phyloP scores from a whole-genome alignment of 2,329 filamentous ascomycete genomes.

The Epichloe aotearoae region DNA sequence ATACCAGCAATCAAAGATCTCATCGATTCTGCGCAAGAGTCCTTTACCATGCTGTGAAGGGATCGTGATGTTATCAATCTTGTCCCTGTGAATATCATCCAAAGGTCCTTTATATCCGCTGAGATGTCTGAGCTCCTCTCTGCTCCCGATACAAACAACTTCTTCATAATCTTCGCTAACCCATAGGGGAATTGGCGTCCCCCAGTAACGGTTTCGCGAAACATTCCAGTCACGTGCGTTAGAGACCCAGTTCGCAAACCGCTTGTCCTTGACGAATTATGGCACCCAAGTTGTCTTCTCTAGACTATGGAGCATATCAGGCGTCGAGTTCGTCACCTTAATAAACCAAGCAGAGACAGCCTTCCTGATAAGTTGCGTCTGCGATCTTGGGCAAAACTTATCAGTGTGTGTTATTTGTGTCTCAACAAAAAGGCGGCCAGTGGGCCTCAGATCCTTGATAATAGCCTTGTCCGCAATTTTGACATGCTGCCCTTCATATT shows the following conservation, averaged over 20 bases:
- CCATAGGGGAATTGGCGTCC: slow-evolving; percentile 15
- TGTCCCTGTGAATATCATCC: slow-evolving; percentile 13
- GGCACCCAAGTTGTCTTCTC: slow-evolving; percentile 15
- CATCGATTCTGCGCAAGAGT: slow-evolving; percentile 10
- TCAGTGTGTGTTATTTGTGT: slow-evolving; percentile 13
- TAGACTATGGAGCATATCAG: slow-evolving; percentile 12
- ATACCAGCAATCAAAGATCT: slow-evolving; percentile 17
- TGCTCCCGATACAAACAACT: slow-evolving; percentile 13
- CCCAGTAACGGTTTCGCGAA: slow-evolving; percentile 14
- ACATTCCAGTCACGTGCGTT: slow-evolving; percentile 14
- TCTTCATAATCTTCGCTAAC: slow-evolving; percentile 16
- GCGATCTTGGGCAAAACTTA: slow-evolving; percentile 16
- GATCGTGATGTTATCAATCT: slow-evolving; percentile 15
- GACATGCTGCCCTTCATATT: slow-evolving; percentile 15
- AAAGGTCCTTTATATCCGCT: slow-evolving; percentile 13
- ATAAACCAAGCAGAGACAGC: slow-evolving; percentile 18
- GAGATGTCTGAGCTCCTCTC: slow-evolving; percentile 12
- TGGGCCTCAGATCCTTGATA: slow-evolving; percentile 12
- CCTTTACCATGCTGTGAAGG: slow-evolving; percentile 14
- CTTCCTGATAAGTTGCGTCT: slow-evolving; percentile 15
- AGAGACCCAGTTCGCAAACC: slow-evolving; percentile 15
- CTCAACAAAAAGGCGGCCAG: slow-evolving; percentile 12
- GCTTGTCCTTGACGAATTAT: slow-evolving; percentile 13
- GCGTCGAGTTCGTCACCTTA: slow-evolving; percentile 11
- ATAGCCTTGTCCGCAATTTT: slow-evolving; percentile 16